These are phyloP conservation scores for Trichoderma sp. DNA, from an alignment of 2,329 filamentous ascomycete species.

Conservation along the genomic window DNA sequence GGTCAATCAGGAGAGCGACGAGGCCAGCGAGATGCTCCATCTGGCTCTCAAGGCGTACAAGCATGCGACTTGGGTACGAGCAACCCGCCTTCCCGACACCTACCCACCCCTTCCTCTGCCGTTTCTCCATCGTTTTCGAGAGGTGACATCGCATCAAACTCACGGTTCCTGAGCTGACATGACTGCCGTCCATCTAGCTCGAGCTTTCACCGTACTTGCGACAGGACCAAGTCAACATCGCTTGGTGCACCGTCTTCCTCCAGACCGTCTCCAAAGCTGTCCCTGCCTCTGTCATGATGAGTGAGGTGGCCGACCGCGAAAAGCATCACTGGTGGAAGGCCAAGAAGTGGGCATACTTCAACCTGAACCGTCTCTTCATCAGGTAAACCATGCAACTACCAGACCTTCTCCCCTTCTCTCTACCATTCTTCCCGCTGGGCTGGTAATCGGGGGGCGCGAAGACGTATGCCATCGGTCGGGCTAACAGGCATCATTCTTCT, in stretches of 20 bases:
- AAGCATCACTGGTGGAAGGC: constrained; percentile 99
- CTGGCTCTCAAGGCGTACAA: constrained; percentile 96
- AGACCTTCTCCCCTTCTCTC: not conserved
- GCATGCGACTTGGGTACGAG: constrained; percentile 85
- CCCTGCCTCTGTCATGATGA: constrained; percentile 80
- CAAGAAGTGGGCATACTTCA: constrained; percentile 99
- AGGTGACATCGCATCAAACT: not conserved
- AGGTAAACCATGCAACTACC: constrained; percentile 55
- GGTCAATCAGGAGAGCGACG: constrained; percentile 86
- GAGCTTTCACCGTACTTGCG: constrained; percentile 80
- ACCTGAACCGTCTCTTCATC: constrained; percentile 93
- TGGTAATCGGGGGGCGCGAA: not conserved
- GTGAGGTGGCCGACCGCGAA: constrained; percentile 81
- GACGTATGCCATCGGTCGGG: not conserved
- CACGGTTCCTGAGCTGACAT: not conserved
- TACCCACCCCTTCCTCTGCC: not conserved
- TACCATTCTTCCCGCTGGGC: not conserved
- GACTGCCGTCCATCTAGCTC: constrained; percentile 61
- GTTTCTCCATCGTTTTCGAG: not conserved
- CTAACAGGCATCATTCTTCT: constrained; percentile 22
- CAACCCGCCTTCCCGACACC: constrained; percentile 13
- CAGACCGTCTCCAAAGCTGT: constrained; percentile 83
- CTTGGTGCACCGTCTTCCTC: constrained; percentile 95
- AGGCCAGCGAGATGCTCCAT: constrained; percentile 95
- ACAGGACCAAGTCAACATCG: constrained; percentile 80